Base-by-base conservation (phyloP, 2,329 filamentous ascomycete species). In the Diaporthe amygdali region DNA sequence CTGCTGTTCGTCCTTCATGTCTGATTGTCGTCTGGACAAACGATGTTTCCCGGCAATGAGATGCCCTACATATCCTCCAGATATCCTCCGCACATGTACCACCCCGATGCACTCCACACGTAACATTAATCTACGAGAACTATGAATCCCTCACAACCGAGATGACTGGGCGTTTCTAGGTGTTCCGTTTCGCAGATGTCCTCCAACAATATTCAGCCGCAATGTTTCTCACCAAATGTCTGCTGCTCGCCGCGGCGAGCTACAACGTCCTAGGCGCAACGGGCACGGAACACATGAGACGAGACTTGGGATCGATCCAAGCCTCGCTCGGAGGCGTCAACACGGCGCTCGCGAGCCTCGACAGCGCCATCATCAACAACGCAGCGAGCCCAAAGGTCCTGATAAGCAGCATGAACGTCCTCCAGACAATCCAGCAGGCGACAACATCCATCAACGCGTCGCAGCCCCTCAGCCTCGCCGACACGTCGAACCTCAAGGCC, bases 1-100 rank as follows among this genome's bases (percentile, higher is more conserved):
- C 44, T 30, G 44, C 59, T 49, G 59, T 64, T 64, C 59, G 44
- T 64, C 59, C 59, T 64, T 44, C 41, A 64, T 64, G 59, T 64
- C 30, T 64, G 59, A 46, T 34, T 49, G 41, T 46, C 59, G 59
- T 64, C 34, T 64, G 59, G 59, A 64, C 59, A 64, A 64, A 49
- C 59, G n/a, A n/a, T 20, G 59, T 64, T 64, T 37, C n/a, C 25
- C 44, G 59, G 44, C 59, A 49, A 14, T 30, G 34, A 64, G 39
- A 7, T 44, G 41, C 30, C 5, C 2, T 64, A n/a, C 59, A 9
- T 44, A 32, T n/a, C 17, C 20, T 5, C 22, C 25, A 25, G 44
- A 37, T 37, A 14, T 37, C n/a, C 12, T 37, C 3, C 27, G n/a
- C n/a, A n/a, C n/a, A n/a, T n/a, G n/a, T 22, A 2, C 7, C n/a